Evolutionary conservation across 495 filamentous ascomycete species (phyloP).

Genomic region (Penicillium bovifimosum): DNA sequence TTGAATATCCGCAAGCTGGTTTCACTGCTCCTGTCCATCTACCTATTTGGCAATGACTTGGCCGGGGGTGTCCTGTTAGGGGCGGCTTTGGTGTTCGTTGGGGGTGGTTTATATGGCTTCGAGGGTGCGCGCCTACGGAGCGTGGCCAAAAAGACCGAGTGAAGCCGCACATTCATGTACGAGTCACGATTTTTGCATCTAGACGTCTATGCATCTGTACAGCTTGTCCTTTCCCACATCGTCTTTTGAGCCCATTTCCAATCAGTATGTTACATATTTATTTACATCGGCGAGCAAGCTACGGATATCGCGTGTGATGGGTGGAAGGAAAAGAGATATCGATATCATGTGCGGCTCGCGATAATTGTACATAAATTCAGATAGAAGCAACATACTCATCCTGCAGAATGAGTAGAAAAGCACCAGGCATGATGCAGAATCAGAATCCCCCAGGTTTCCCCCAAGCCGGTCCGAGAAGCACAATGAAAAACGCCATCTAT

Average conservation of each 20-base stretch:
- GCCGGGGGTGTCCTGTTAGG: constrained; percentile 70
- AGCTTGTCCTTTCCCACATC: neutral
- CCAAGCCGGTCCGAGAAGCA: neutral
- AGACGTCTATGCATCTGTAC: neutral
- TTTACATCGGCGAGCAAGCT: neutral
- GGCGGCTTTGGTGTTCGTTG: constrained; percentile 77
- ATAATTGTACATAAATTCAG: constrained; percentile 25
- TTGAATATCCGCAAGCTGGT: constrained; percentile 94
- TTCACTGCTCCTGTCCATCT: constrained; percentile 82
- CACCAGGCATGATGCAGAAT: constrained; percentile 1
- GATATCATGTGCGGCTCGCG: constrained; percentile 16
- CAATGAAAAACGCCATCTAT: constrained; percentile 37
- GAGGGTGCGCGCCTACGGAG: constrained; percentile 51
- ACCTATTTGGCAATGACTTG: constrained; percentile 83
- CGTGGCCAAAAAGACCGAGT: constrained; percentile 20
- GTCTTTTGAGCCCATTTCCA: neutral
- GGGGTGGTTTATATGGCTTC: constrained; percentile 81
- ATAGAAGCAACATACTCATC: neutral
- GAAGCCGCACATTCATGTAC: neutral
- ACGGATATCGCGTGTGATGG: neutral
- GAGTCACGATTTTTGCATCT: neutral
- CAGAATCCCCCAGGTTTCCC: neutral
- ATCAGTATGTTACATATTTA: neutral
- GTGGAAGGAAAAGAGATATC: constrained; percentile 11
- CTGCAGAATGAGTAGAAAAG: neutral